Evolutionary conservation across 1,139 yeast genomes (phyloP).

Genomic region (Yamadazyma triangularis): DNA sequence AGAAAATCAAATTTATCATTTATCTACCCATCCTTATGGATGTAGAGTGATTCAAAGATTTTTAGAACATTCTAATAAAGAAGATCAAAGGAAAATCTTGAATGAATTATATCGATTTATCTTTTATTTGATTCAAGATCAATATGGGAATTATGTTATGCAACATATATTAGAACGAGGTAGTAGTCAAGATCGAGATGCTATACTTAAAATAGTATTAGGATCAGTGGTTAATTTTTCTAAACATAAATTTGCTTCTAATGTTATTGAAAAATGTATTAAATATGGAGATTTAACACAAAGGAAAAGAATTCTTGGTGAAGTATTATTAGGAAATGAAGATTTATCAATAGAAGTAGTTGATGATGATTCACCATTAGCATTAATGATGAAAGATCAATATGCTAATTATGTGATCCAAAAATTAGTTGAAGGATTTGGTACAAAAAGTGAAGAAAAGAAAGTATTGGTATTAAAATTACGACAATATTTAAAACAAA

Average conservation of each 20-base stretch:
- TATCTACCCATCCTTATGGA: slow-evolving; percentile 95
- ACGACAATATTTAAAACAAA: slow-evolving; percentile 56
- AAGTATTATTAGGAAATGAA: slow-evolving; percentile 52
- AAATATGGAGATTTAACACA: slow-evolving; percentile 64
- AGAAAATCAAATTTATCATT: slow-evolving; percentile 74
- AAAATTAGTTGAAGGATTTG: slow-evolving; percentile 76
- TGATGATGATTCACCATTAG: slow-evolving; percentile 60
- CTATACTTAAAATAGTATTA: slow-evolving; percentile 36
- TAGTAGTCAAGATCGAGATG: slow-evolving; percentile 40
- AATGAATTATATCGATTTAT: slow-evolving; percentile 70
- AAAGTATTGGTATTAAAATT: slow-evolving; percentile 56
- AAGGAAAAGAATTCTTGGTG: slow-evolving; percentile 57
- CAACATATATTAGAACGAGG: slow-evolving; percentile 92
- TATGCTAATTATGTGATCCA: slow-evolving; percentile 97
- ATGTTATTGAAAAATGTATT: slow-evolving; percentile 93
- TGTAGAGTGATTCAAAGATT: slow-evolving; percentile 94
- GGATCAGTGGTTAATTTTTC: slow-evolving; percentile 75
- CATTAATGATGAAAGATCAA: slow-evolving; percentile 94
- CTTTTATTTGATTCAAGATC: slow-evolving; percentile 83
- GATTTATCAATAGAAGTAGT: slow-evolving; percentile 38
- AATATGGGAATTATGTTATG: slow-evolving; percentile 95
- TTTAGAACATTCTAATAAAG: slow-evolving; percentile 65
- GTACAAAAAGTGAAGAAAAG: slow-evolving; percentile 64
- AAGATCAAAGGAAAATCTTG: slow-evolving; percentile 63
- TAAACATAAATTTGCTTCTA: slow-evolving; percentile 94